These are phyloP conservation scores for Mediolabrus comicus DNA, from an alignment of 108 stramenopile genomes.

Conservation along the genomic window DNA sequence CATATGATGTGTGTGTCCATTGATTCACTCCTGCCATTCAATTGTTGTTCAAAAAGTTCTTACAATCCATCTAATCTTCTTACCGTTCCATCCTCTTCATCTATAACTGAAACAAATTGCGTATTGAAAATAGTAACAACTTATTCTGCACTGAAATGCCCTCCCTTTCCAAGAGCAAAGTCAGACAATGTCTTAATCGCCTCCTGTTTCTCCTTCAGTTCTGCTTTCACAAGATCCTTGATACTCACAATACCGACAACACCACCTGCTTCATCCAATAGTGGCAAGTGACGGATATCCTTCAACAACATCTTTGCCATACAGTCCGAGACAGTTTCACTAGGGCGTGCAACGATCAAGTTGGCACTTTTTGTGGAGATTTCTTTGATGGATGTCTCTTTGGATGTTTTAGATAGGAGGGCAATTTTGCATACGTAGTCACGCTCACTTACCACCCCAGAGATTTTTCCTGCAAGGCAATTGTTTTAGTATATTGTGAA, in stretches of 20 bases:
- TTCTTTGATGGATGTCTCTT: slow-evolving; percentile 60
- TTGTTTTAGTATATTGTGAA: background rate
- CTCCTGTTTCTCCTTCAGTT: slow-evolving; percentile 46
- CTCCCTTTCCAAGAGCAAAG: slow-evolving; percentile 56
- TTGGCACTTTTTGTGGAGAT: slow-evolving; percentile 63
- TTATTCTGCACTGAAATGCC: slow-evolving; percentile 48
- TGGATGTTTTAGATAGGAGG: slow-evolving; percentile 59
- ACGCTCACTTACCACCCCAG: slow-evolving; percentile 65
- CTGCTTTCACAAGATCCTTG: slow-evolving; percentile 54
- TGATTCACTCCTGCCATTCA: no score
- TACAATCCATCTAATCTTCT: no score
- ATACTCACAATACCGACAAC: slow-evolving; percentile 50
- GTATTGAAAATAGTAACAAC: background rate
- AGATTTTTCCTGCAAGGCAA: slow-evolving; percentile 51
- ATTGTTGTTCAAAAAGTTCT: no score
- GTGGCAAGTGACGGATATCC: slow-evolving; percentile 69
- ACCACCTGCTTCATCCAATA: slow-evolving; percentile 53
- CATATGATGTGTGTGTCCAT: no score
- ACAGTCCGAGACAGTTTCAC: slow-evolving; percentile 56
- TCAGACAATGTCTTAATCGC: slow-evolving; percentile 43
- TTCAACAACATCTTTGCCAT: slow-evolving; percentile 77
- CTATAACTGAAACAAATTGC: background rate
- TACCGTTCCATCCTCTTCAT: background rate
- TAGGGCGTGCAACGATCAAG: slow-evolving; percentile 55
- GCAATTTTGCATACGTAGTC: slow-evolving; percentile 75